These are phyloP conservation scores for Geranomyces michiganensis DNA, from an alignment of 192 early-diverging fungal species.

Conservation along the genomic window DNA sequence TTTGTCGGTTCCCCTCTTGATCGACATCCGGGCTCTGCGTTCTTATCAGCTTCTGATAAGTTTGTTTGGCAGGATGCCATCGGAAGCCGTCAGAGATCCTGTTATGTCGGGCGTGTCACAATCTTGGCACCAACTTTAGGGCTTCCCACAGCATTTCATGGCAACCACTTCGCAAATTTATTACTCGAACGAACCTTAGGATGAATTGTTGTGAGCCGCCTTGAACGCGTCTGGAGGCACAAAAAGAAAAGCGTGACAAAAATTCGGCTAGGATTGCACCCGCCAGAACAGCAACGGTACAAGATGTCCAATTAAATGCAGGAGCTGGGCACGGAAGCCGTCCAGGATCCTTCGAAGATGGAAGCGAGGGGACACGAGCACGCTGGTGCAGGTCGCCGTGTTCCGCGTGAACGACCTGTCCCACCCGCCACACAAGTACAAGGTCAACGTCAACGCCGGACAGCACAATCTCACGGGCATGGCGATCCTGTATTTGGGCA, in stretches of 20 bases:
- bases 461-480: conserved; percentile 85
- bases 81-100: too few species aligned
- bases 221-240: conserved; percentile 75
- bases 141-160: too few species aligned
- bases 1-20: too few species aligned
- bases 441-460: conserved; percentile 87
- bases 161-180: too few species aligned
- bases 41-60: too few species aligned
- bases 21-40: too few species aligned
- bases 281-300: conserved; percentile 90
- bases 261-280: conserved; percentile 87
- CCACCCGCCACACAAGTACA: conserved; percentile 84
- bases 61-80: too few species aligned
- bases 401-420: conserved; percentile 79
- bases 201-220: too few species aligned
- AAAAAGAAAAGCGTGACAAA: conserved; percentile 95
- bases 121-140: too few species aligned
- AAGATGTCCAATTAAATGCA: conserved; percentile 93
- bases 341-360: conserved; percentile 92
- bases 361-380: conserved; percentile 78
- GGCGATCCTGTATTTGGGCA: conserved; percentile 72
- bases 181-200: too few species aligned
- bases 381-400: conserved; percentile 77
- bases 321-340: conserved; percentile 91
- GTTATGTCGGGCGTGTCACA: too few species aligned